Evolutionary conservation across 2,329 filamentous ascomycete genomes (phyloP).

Genomic region (Pyrenochaeta sp.): DNA sequence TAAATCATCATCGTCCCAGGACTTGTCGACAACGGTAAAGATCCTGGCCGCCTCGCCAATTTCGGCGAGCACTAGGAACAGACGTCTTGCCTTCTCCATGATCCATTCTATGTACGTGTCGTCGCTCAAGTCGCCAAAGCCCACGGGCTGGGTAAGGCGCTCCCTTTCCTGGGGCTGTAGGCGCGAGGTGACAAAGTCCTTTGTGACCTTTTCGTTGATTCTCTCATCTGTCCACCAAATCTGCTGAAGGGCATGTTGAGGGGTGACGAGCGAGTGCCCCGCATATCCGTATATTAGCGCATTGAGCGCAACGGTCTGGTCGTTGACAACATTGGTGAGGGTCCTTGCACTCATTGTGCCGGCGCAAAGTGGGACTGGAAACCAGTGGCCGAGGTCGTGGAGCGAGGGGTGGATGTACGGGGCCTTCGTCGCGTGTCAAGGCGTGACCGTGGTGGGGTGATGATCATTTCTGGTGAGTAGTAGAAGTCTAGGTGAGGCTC

Average conservation of each 20-base stretch:
- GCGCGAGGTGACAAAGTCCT: conserved; percentile 71
- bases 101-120: conserved; percentile 84
- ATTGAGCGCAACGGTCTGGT: conserved; percentile 57
- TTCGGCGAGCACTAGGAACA: conserved; percentile 77
- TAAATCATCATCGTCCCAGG: conserved; percentile 79
- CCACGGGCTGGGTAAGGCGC: conserved; percentile 68
- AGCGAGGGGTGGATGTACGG: conserved; percentile 19
- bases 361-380: conserved; percentile 6
- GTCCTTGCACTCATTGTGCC: conserved; percentile 48
- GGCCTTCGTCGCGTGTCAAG: conserved; percentile 26
- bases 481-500: conserved; percentile 9
- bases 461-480: conserved; percentile 36
- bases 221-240: conserved; percentile 77
- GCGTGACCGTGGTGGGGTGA: conserved; percentile 23
- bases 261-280: conserved; percentile 60
- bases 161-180: conserved; percentile 70
- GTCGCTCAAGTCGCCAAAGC: conserved; percentile 74
- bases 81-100: conserved; percentile 70
- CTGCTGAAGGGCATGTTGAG: conserved; percentile 58
- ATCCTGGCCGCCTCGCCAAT: conserved; percentile 76
- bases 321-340: conserved; percentile 52
- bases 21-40: conserved; percentile 77
- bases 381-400: conserved; percentile 6
- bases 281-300: conserved; percentile 61
- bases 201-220: conserved; percentile 75